Base-by-base conservation (phyloP, 768 basidiomycete species). In the Phanerochaete carnosa region DNA sequence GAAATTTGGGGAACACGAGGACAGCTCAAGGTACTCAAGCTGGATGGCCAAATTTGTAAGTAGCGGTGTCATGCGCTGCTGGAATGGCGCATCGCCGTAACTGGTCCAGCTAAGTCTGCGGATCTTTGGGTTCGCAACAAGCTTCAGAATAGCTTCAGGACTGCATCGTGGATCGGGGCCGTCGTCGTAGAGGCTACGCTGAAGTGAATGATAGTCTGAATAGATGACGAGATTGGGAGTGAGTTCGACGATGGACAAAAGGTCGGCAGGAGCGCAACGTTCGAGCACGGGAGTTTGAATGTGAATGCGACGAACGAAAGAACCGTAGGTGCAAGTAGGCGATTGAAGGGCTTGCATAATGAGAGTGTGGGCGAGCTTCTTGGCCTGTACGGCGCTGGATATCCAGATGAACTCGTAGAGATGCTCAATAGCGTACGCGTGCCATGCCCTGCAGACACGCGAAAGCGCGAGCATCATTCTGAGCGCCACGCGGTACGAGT, bases 381-480 rank as follows among this genome's bases (percentile, higher is more conserved):
- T 77, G 0, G 85, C 82, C 62, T 85, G 80, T 39, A 74, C 70
- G 23, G 81, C 81, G 37, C 80, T 74, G 55, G 77, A 77, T 65
- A 91, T 84, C 89, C 89, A 90, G 37, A 90, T 80, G 69, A 82
- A 85, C 67, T 89, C 86, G 72, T 80, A 90, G 19, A 90, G 71
- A 45, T 83, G 79, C 57, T 81, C 79, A 65, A 84, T 83, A 3
- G 79, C 74, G 55, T 82, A 76, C 35, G 68, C 75, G 66, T 83
- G 76, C 83, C 86, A 91, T 9, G 75, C 71, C 45, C 79, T 76
- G 68, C 73, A 84, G 5, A 91, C 87, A 47, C 81, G 75, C 7
- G 83, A 75, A 26, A 89, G 69, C 55, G 72, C 71, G 25, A 75
- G 73, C 67, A 88, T 89, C 62, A 74, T 72, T 12, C 65, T 68